Evolutionary conservation across 257 asterid genomes (phyloP).

Genomic region (Linaria vulgaris): DNA sequence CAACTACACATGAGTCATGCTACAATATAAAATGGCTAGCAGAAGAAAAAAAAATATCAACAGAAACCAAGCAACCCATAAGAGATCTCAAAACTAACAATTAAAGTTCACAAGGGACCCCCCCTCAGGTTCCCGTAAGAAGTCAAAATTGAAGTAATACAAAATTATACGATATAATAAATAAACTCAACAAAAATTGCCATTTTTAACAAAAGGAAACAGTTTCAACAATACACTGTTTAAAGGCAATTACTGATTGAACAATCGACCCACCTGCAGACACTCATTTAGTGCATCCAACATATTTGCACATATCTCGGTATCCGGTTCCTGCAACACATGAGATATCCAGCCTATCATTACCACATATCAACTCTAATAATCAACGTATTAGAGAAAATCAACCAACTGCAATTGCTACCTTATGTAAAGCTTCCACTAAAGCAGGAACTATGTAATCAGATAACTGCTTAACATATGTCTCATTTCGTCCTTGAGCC

Average conservation of each 20-base stretch:
- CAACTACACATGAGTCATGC: conserved; percentile 7
- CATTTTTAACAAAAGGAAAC: neutral
- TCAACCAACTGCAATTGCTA: conserved; percentile 20
- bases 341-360: conserved; percentile 30
- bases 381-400: neutral
- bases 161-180: neutral
- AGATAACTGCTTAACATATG: conserved; percentile 73
- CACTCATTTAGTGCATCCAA: conserved; percentile 90
- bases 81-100: conserved; percentile 3
- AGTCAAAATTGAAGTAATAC: neutral
- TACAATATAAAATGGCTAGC: neutral
- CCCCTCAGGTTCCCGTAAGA: neutral
- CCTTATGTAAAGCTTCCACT: conserved; percentile 91
- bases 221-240: conserved; percentile 14
- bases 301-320: conserved; percentile 86
- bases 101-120: conserved; percentile 1
- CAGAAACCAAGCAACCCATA: neutral
- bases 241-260: neutral
- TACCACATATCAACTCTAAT: conserved; percentile 16
- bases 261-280: conserved; percentile 59
- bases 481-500: conserved; percentile 83
- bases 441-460: conserved; percentile 75
- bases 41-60: neutral
- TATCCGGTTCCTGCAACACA: conserved; percentile 83
- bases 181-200: neutral